Evolutionary conservation across 306 rosid genomes (phyloP), one percentile per base, ranked within the genome.

Genomic region (Bauhinia variegata): DNA sequence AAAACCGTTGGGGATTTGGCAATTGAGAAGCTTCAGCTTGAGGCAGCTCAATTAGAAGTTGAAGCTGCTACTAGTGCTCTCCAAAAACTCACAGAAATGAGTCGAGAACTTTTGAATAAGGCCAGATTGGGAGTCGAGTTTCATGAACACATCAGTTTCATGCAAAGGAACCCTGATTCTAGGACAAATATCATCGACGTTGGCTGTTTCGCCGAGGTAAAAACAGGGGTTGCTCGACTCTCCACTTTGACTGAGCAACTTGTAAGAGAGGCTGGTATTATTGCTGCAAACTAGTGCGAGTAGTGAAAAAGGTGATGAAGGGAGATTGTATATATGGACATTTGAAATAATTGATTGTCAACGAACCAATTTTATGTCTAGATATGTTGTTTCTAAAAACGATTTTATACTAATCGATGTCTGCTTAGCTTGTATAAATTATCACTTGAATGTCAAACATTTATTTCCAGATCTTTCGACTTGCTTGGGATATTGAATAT

Each of bases 1-100:
- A 84, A 39, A 67, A 86, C 67, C 65, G 41, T 71, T 1, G 96
- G 84, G 54, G 91, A 88, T 73, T 78, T 88, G 74, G 89, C 85
- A 43, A 68, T 84, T 12, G 96, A 87, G 88, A 89, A 77, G 82
- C 88, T 93, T 73, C 92, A 85, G 72, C 77, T 93, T 2, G 96
- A 93, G 79, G 87, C 91, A 68, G 87, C 95, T 75, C 90, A 83
- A 70, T 60, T 86, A 57, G 91, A 90, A 72, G 86, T 78, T 63
- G 88, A 83, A 83, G 96, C 92, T 13, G 95, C 95, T 11, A 86
- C 91, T n/a, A 68, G 64, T 50, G 90, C 97, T 30, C 89, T 90
- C n/a, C 72, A 88, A 33, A 85, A 90, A 63, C 87, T 93, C 34
- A 59, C 78, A 0, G 87, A 83, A 28, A 81, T 85, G 85, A 83